Conservation (phyloP, 2,329 filamentous ascomycete genomes). For the Cladosporium cucumerinum region DNA sequence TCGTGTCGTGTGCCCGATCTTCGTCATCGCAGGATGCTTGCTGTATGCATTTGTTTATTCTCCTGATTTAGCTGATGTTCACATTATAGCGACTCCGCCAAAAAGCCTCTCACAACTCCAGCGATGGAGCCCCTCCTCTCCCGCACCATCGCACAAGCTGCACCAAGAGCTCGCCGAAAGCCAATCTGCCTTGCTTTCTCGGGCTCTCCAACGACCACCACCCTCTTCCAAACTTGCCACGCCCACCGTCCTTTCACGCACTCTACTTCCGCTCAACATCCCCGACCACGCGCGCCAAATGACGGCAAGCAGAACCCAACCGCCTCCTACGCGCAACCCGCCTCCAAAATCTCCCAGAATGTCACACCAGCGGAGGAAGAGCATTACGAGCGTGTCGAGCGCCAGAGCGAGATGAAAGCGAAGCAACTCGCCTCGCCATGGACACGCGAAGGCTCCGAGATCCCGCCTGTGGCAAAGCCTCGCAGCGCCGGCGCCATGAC, state of each 20-base stretch:
- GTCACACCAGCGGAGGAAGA: conserved; percentile 43
- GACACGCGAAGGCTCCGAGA: conserved; percentile 60
- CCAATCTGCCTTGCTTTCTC: background rate
- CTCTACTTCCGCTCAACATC: background rate
- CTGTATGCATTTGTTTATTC: background rate
- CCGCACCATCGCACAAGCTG: conserved; percentile 26
- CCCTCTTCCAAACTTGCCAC: background rate
- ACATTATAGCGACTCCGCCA: background rate
- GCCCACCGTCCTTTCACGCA: background rate
- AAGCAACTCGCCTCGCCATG: conserved; percentile 62
- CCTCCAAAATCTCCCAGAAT: conserved; percentile 17
- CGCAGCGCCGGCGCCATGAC: conserved; percentile 59
- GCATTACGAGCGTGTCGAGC: conserved; percentile 43
- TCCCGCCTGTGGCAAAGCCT: conserved; percentile 53
- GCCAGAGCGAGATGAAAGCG: conserved; percentile 41
- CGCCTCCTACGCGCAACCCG: conserved; percentile 34
- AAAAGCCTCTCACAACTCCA: background rate
- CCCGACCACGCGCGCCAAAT: conserved; percentile 15
- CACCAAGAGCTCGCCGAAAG: conserved; percentile 19
- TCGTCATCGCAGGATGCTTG: background rate
- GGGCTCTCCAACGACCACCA: background rate
- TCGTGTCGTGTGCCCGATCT: conserved; percentile 1
- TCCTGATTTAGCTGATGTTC: background rate
- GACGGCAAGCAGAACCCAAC: conserved; percentile 18
- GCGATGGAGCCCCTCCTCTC: conserved; percentile 31